These are phyloP conservation scores for Rehmannia glutinosa DNA, from an alignment of 257 asterid genomes.

Conservation along the genomic window DNA sequence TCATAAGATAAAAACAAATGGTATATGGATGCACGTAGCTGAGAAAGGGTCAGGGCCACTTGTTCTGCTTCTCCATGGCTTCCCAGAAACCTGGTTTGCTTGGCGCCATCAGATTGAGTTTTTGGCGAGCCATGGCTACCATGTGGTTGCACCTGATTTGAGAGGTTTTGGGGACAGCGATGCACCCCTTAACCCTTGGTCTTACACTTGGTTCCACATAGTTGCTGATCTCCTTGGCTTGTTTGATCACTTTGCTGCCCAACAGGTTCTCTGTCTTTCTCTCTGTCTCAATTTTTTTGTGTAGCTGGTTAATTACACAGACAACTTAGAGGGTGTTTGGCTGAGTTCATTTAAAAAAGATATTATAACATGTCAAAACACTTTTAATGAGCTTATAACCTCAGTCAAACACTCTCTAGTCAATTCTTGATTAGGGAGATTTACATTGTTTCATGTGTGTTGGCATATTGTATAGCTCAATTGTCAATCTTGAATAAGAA, in stretches of 20 bases:
- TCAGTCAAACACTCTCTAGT: too few species aligned
- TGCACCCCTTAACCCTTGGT: conserved; percentile 34
- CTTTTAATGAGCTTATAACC: too few species aligned
- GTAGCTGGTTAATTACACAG: too few species aligned
- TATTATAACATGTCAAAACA: too few species aligned
- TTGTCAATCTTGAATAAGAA: too few species aligned
- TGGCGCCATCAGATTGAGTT: conserved; percentile 47
- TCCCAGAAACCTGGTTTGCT: conserved; percentile 45
- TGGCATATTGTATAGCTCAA: too few species aligned
- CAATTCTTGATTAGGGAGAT: too few species aligned
- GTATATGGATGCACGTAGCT: conserved; percentile 52
- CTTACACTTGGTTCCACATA: conserved; percentile 46
- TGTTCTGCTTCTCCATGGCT: conserved; percentile 51
- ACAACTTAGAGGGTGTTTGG: too few species aligned
- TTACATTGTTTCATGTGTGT: too few species aligned
- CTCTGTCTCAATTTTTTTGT: too few species aligned
- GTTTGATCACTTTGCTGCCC: conserved; percentile 42
- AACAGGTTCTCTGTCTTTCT: conserved; percentile 25
- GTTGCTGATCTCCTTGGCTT: conserved; percentile 47
- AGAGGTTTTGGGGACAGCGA: conserved; percentile 52
- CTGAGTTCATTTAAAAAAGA: too few species aligned
- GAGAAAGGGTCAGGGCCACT: conserved; percentile 48
- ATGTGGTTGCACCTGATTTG: conserved; percentile 46
- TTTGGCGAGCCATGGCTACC: conserved; percentile 36
- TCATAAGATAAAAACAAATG: conserved; percentile 35